phyloP scores from a whole-genome alignment of 176 grass and related monocot genomes.

The Phoenix roebelenii region DNA sequence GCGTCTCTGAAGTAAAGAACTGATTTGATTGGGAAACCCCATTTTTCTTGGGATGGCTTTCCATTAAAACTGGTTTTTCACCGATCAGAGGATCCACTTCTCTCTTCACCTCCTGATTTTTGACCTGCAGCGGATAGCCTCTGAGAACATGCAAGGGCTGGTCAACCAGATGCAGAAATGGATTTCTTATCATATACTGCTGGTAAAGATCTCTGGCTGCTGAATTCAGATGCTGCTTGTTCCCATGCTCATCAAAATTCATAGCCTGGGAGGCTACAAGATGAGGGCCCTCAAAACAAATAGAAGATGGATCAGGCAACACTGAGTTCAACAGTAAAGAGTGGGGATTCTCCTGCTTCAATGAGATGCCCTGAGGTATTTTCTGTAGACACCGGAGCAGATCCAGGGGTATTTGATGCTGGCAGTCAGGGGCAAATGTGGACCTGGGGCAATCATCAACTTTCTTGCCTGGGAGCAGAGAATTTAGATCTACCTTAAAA shows the following conservation, averaged over 20 bases:
- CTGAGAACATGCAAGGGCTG: slow-evolving; percentile 20
- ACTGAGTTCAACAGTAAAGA: slow-evolving; percentile 26
- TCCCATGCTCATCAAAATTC: slow-evolving; percentile 37
- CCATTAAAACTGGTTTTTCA: slow-evolving; percentile 24
- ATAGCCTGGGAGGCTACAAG: slow-evolving; percentile 36
- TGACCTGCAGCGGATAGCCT: slow-evolving; percentile 31
- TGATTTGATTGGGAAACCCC: slow-evolving; percentile 31
- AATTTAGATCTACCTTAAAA: slow-evolving; percentile 20
- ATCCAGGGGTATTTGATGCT: slow-evolving; percentile 21
- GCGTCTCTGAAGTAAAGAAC: slow-evolving; percentile 32
- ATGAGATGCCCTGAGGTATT: slow-evolving; percentile 11
- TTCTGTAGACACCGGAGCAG: slow-evolving; percentile 13
- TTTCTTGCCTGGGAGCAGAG: slow-evolving; percentile 16
- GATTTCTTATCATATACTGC: slow-evolving; percentile 31
- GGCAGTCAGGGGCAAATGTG: slow-evolving; percentile 18
- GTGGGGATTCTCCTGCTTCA: slow-evolving; percentile 34
- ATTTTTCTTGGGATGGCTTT: slow-evolving; percentile 17
- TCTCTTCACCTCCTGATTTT: slow-evolving; percentile 26
- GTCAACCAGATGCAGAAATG: slow-evolving; percentile 27
- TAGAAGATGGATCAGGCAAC: slow-evolving; percentile 31
- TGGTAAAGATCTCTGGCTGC: slow-evolving; percentile 31
- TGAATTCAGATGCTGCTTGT: slow-evolving; percentile 13
- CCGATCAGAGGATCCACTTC: slow-evolving; percentile 15
- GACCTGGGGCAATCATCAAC: slow-evolving; percentile 12
- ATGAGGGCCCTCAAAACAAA: slow-evolving; percentile 43